A percentile compares a stretch with the other conserved stretches of the same genome.
Evolutionary conservation across 345 rosid species (phyloP).

Genomic region (Erucastrum elatum): DNA sequence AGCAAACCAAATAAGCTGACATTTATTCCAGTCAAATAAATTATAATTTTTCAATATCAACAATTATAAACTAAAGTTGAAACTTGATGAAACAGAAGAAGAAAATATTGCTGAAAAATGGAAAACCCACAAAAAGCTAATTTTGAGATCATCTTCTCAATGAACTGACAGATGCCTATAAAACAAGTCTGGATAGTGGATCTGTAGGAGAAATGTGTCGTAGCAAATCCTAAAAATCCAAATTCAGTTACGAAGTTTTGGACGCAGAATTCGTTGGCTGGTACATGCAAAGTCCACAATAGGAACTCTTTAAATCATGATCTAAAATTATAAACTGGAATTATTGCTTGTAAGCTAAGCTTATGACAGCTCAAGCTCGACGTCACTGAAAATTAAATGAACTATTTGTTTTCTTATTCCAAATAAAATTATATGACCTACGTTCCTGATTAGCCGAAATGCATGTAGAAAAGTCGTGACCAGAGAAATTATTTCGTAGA

Average conservation of each 20-base stretch:
- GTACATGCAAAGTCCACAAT: constrained; percentile 1
- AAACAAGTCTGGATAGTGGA: neutral
- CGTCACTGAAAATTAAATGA: neutral
- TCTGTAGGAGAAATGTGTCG: neutral
- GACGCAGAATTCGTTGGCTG: neutral
- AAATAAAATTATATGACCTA: too few relatives aligned
- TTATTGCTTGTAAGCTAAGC: neutral
- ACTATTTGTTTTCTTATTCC: too few relatives aligned
- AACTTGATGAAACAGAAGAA: neutral
- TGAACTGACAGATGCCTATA: constrained; percentile 1
- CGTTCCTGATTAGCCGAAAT: constrained; percentile 13
- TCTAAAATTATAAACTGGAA: neutral
- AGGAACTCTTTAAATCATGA: neutral
- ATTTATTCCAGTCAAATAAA: neutral
- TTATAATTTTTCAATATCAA: neutral
- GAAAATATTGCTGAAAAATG: neutral
- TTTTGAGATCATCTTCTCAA: neutral
- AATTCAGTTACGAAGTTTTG: neutral
- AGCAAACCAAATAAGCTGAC: neutral
- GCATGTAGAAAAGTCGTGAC: constrained; percentile 14
- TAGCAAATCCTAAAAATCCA: neutral
- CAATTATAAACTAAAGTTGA: neutral
- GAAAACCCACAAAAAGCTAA: neutral
- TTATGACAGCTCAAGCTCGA: constrained; percentile 19
- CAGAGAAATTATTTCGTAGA: neutral